Evolutionary conservation across 352 stramenopile genomes (phyloP).

Genomic region (Globisporangium megalacanthum): DNA sequence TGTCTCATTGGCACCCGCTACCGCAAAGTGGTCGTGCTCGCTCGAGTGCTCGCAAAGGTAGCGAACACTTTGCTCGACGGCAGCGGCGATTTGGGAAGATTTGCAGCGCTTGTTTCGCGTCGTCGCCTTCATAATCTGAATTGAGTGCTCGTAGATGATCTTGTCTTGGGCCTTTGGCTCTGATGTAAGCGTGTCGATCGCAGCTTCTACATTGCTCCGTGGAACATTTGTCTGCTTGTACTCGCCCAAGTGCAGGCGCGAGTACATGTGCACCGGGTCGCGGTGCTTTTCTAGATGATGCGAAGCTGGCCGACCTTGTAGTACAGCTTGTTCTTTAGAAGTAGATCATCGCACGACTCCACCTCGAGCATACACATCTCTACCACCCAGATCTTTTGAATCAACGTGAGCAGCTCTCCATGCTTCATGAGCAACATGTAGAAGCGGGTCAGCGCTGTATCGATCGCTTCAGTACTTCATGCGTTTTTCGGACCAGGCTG

Average conservation of each 20-base stretch:
- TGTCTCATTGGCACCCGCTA: background rate
- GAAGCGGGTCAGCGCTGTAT: slow-evolving; percentile 80
- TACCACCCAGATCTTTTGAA: slow-evolving; percentile 55
- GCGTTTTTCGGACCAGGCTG: slow-evolving; percentile 45
- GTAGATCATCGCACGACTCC: slow-evolving; percentile 54
- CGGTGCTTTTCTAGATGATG: slow-evolving; percentile 60
- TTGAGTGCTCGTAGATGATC: slow-evolving; percentile 85
- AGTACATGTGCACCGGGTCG: slow-evolving; percentile 79
- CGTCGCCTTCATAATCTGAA: slow-evolving; percentile 80
- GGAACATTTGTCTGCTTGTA: slow-evolving; percentile 84
- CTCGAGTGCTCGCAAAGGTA: slow-evolving; percentile 71
- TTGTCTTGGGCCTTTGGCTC: slow-evolving; percentile 70
- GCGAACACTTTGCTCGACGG: slow-evolving; percentile 75
- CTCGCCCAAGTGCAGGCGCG: slow-evolving; percentile 66
- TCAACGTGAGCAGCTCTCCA: slow-evolving; percentile 69
- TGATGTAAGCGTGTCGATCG: slow-evolving; percentile 83
- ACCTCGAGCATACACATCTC: slow-evolving; percentile 60
- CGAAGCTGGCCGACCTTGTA: slow-evolving; percentile 74
- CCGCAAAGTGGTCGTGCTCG: slow-evolving; percentile 22
- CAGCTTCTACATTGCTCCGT: slow-evolving; percentile 85
- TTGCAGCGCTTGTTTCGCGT: slow-evolving; percentile 72
- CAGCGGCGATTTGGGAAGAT: slow-evolving; percentile 70
- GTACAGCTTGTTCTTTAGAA: slow-evolving; percentile 73
- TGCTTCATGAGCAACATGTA: slow-evolving; percentile 76
- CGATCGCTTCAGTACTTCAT: slow-evolving; percentile 72